Conservation (phyloP, 345 rosid species). For the Cardamine resedifolia region DNA sequence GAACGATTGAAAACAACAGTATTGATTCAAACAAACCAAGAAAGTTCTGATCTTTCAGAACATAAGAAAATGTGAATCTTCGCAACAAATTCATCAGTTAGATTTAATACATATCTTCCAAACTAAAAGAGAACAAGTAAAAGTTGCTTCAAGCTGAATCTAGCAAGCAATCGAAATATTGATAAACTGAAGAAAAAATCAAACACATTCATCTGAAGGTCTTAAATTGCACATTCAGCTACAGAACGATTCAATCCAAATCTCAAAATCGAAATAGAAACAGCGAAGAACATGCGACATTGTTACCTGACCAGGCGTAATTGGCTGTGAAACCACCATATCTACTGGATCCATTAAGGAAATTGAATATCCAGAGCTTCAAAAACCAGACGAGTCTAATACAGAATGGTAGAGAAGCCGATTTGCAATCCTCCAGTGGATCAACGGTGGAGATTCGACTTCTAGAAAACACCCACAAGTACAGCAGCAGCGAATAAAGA, state of each 20-base stretch:
- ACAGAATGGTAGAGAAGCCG: not conserved
- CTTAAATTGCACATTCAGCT: not conserved
- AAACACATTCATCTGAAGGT: no score
- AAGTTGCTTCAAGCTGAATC: not conserved
- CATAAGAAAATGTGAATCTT: not conserved
- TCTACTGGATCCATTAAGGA: constrained; percentile 36
- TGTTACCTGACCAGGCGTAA: constrained; percentile 82
- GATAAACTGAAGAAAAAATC: not conserved
- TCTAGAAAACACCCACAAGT: constrained; percentile 27
- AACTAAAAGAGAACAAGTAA: not conserved
- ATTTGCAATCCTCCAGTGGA: no score
- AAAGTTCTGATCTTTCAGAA: not conserved
- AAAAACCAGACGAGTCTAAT: not conserved
- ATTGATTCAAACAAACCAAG: not conserved
- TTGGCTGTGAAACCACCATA: constrained; percentile 60
- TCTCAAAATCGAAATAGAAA: not conserved
- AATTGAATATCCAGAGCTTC: not conserved
- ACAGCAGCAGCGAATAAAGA: not conserved
- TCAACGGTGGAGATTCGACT: not conserved
- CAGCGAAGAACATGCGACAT: not conserved
- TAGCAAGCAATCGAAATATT: not conserved
- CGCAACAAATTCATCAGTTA: not conserved
- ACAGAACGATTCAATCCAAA: not conserved
- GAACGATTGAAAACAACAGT: not conserved
- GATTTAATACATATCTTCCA: not conserved